Evolutionary conservation across 176 grass and related monocot genomes (phyloP).

Genomic region (Triticum monococcum): DNA sequence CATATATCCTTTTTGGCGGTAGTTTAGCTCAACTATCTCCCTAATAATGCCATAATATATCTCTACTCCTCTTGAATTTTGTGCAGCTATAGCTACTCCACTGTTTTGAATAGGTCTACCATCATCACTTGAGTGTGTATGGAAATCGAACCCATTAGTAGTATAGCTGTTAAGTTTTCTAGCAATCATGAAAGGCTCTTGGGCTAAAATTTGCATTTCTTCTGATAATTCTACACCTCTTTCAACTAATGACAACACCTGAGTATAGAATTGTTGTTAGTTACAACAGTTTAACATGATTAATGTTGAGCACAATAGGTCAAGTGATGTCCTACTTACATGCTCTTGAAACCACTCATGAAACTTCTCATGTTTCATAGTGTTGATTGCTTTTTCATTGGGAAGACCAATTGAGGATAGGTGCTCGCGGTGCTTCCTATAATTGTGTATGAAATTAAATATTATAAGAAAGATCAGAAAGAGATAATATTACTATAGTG

Average conservation of each 20-base stretch:
- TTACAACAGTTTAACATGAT: not conserved
- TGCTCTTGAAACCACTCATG: constrained; percentile 21
- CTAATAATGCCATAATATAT: too few relatives aligned
- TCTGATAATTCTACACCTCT: not conserved
- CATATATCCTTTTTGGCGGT: too few relatives aligned
- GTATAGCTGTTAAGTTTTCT: not conserved
- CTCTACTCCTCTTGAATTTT: too few relatives aligned
- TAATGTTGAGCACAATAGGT: too few relatives aligned
- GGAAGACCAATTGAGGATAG: not conserved
- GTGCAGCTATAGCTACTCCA: too few relatives aligned
- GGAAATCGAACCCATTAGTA: constrained; percentile 5
- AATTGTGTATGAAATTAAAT: not conserved
- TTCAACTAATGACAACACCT: not conserved
- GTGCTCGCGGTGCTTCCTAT: not conserved
- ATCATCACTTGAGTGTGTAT: not conserved
- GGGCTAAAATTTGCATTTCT: not conserved
- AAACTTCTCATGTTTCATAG: not conserved
- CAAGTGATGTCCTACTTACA: not conserved
- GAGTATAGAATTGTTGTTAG: not conserved
- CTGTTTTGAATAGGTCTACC: too few relatives aligned
- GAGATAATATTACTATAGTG: not conserved
- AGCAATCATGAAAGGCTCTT: constrained; percentile 17
- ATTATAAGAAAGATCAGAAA: not conserved
- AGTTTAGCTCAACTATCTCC: too few relatives aligned
- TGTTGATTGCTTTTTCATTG: not conserved